These are phyloP conservation scores for Nicotiana noctiflora DNA, from an alignment of 257 asterid genomes.

Conservation along the genomic window DNA sequence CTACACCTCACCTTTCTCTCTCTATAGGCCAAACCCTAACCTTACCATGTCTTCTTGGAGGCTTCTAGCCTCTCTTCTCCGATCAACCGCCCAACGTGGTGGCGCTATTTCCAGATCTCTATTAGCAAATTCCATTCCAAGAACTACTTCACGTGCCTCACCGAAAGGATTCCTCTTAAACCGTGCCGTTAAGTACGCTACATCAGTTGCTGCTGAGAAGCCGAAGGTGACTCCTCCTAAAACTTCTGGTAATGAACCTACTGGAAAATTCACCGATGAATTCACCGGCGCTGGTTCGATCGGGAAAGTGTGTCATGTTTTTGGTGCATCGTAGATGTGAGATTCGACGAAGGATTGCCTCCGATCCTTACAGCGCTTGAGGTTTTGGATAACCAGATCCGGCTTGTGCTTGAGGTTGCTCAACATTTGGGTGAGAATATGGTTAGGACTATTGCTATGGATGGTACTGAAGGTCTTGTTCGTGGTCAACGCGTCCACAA, in stretches of 20 bases:
- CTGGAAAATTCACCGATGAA: constrained; percentile 72
- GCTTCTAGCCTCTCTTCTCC: constrained; percentile 70
- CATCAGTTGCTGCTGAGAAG: constrained; percentile 39
- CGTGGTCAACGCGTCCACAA: constrained; percentile 80
- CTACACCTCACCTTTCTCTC: constrained; percentile 14
- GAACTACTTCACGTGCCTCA: constrained; percentile 23
- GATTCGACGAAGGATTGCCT: constrained; percentile 78
- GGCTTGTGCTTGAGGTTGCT: constrained; percentile 83
- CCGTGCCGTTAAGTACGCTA: constrained; percentile 56
- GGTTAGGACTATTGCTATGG: constrained; percentile 90
- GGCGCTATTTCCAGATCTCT: constrained; percentile 26
- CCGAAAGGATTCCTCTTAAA: constrained; percentile 64
- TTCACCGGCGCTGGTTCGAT: constrained; percentile 68
- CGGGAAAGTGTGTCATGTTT: constrained; percentile 81
- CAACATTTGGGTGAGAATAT: constrained; percentile 85
- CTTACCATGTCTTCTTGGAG: constrained; percentile 73
- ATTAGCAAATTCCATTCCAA: constrained; percentile 7
- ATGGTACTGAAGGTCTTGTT: constrained; percentile 88
- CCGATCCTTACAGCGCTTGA: constrained; percentile 86
- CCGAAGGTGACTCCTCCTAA: constrained; percentile 27
- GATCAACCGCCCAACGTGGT: constrained; percentile 44
- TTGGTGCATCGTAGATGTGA: constrained; percentile 95
- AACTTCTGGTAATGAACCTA: constrained; percentile 21
- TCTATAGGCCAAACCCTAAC: constrained; percentile 14
- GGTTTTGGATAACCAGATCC: constrained; percentile 83